A percentile compares a stretch with the other conserved stretches of the same genome.
Evolutionary conservation across 2,329 filamentous ascomycete species (phyloP).

Genomic region (Penicillium hordei): DNA sequence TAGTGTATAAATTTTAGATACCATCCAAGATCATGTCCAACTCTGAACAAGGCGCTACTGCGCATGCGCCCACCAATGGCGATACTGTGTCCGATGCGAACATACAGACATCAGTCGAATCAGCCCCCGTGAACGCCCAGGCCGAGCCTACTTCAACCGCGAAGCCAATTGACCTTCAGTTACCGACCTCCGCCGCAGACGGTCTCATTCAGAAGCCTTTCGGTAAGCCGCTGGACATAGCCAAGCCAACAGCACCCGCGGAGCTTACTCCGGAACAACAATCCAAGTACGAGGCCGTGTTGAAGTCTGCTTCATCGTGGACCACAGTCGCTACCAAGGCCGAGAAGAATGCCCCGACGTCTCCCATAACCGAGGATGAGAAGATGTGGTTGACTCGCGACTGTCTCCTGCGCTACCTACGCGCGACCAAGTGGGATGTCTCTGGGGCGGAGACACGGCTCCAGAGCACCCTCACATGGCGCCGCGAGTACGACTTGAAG

Average conservation of each 20-base stretch:
- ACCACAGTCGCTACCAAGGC: conserved; percentile 65
- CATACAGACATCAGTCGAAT: background rate
- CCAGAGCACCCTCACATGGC: conserved; percentile 78
- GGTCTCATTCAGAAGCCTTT: conserved; percentile 58
- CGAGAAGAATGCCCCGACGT: conserved; percentile 56
- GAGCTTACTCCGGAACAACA: conserved; percentile 74
- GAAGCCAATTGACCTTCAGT: conserved; percentile 25
- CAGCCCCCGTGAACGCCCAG: conserved; percentile 10
- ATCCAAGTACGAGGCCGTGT: conserved; percentile 75
- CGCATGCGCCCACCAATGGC: conserved; percentile 14
- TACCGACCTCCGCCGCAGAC: conserved; percentile 41
- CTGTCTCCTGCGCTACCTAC: conserved; percentile 87
- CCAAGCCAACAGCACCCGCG: conserved; percentile 57
- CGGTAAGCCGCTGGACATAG: conserved; percentile 55
- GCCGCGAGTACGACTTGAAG: conserved; percentile 82
- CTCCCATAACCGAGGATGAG: conserved; percentile 74
- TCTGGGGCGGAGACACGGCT: conserved; percentile 76
- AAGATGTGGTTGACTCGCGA: conserved; percentile 89
- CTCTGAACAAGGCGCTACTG: conserved; percentile 6
- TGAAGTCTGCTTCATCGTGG: conserved; percentile 70
- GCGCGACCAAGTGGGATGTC: conserved; percentile 87
- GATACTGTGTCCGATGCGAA: conserved; percentile 6
- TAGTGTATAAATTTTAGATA: background rate
- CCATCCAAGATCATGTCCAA: conserved; percentile 2
- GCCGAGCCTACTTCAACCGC: conserved; percentile 7